Percentiles rank a stretch among this genome's conserved stretches.
Conservation (phyloP, 441 rosid genomes). For the Eutrema salsugineum region DNA sequence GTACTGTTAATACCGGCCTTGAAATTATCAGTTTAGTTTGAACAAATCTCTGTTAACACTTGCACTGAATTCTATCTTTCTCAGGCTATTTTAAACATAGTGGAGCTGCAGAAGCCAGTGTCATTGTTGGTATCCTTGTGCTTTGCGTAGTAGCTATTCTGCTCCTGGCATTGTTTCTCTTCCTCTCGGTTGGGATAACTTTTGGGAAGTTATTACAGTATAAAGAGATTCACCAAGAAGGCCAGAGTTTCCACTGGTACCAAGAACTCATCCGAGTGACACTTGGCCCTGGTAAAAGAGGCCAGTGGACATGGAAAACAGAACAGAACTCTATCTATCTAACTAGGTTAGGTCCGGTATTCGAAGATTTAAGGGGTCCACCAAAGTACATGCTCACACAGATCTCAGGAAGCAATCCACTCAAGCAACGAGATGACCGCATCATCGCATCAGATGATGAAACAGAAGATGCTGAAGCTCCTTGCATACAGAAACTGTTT, state of each 20-base stretch:
- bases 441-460: slow-evolving; percentile 93
- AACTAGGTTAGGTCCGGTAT: slow-evolving; percentile 64
- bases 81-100: slow-evolving; percentile 33
- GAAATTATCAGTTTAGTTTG: background rate
- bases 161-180: slow-evolving; percentile 56
- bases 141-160: slow-evolving; percentile 47
- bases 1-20: slow-evolving; percentile 32
- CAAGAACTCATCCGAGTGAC: slow-evolving; percentile 84
- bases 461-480: slow-evolving; percentile 96
- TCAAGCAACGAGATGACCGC: slow-evolving; percentile 41
- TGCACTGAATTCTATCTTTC: background rate
- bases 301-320: slow-evolving; percentile 94
- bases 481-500: slow-evolving; percentile 82
- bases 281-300: slow-evolving; percentile 93
- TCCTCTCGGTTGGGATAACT: slow-evolving; percentile 86
- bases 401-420: slow-evolving; percentile 53
- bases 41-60: background rate
- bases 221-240: slow-evolving; percentile 94
- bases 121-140: slow-evolving; percentile 55
- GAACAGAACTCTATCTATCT: slow-evolving; percentile 41
- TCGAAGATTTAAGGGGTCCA: slow-evolving; percentile 95
- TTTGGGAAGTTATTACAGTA: slow-evolving; percentile 85
- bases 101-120: slow-evolving; percentile 52
- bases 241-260: slow-evolving; percentile 81
- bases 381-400: slow-evolving; percentile 96